Base-by-base conservation (phyloP, 805 yeast species). In the Yamadazyma laniorum region DNA sequence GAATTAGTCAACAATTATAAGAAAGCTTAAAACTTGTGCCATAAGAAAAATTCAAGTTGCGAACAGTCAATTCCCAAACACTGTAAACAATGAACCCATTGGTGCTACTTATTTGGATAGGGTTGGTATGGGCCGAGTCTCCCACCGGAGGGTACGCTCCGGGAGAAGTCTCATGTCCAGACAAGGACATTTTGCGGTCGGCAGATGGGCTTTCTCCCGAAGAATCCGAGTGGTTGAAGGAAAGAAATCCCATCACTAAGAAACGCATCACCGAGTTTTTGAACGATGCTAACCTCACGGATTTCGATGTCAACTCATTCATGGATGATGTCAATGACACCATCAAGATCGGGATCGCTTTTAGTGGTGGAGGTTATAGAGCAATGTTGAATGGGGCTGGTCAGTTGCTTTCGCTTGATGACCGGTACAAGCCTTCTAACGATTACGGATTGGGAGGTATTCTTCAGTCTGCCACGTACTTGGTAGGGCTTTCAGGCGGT, bases 351-450 rank as follows among this genome's bases (percentile, higher is more conserved):
- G 71, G 69, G 8, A 16, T 64, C 14, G 63, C 70, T 1, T 63
- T 64, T 29, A 51, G 59, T 18, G 69, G 69, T 5, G 96, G 96
- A 55, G 96, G 96, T 3, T 88, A 85, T 59, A 74, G 96, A 44
- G 95, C 96, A 23, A 85, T 88, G 90, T 70, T 82, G 72, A 37
- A 47, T 42, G 96, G 95, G 1, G 96, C 95, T 8, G 96, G 96
- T 28, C 80, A 83, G 58, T 63, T 89, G 22, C 65, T 90, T 1
- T 95, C 91, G 0, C 61, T 85, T 40, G 96, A 88, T 59, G 79
- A 79, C 53, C 67, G 95, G 50, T 80, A 88, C 3, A 61, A 53
- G 6, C 74, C 72, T 39, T 67, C 78, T 3, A 63, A 63, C 18
- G 67, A 70, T 4, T 55, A 63, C 25, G 88, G 89, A 11, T 59